A percentile compares a stretch with the other conserved stretches of the same genome.
Evolutionary conservation across 345 rosid genomes (phyloP).

Genomic region (Gossypium bickii): DNA sequence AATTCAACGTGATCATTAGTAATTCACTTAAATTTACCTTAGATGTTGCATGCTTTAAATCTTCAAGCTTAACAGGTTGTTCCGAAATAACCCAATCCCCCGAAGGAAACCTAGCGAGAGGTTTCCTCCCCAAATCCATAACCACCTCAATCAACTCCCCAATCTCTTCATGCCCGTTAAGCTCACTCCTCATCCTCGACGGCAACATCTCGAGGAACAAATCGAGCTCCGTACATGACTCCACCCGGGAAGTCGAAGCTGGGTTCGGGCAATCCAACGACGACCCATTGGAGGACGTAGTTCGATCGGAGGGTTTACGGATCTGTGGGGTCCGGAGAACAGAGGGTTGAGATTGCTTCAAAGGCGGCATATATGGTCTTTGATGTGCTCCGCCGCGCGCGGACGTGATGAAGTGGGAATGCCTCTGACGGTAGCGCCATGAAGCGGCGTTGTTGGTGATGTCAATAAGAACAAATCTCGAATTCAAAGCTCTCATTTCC

Average conservation of each 20-base stretch:
- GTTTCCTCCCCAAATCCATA: slow-evolving; percentile 89
- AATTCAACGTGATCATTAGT: neutral
- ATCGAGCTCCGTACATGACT: slow-evolving; percentile 52
- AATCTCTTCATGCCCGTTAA: slow-evolving; percentile 49
- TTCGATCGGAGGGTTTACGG: slow-evolving; percentile 50
- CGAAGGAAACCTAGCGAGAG: slow-evolving; percentile 86
- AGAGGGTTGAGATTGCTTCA: slow-evolving; percentile 40
- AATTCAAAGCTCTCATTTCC: slow-evolving; percentile 49
- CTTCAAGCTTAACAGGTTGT: slow-evolving; percentile 60
- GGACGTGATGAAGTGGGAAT: neutral
- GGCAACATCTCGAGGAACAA: slow-evolving; percentile 77
- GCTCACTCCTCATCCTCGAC: slow-evolving; percentile 49
- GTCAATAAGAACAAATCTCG: neutral
- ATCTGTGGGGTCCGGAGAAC: slow-evolving; percentile 41
- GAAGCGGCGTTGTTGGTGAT: slow-evolving; percentile 3
- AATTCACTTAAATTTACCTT: slow-evolving; percentile 44
- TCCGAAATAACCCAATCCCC: slow-evolving; percentile 88
- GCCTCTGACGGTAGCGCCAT: neutral
- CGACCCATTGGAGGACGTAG: slow-evolving; percentile 37
- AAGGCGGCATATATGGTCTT: neutral
- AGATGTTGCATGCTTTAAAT: slow-evolving; percentile 66
- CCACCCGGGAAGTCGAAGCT: slow-evolving; percentile 32
- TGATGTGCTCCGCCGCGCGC: slow-evolving; percentile 7
- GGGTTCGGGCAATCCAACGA: slow-evolving; percentile 27
- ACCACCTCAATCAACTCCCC: slow-evolving; percentile 83